A percentile compares a stretch with the other conserved stretches of the same genome.
phyloP scores from a whole-genome alignment of 208 protist genomes.

The Vickermania ingenoplastis region DNA sequence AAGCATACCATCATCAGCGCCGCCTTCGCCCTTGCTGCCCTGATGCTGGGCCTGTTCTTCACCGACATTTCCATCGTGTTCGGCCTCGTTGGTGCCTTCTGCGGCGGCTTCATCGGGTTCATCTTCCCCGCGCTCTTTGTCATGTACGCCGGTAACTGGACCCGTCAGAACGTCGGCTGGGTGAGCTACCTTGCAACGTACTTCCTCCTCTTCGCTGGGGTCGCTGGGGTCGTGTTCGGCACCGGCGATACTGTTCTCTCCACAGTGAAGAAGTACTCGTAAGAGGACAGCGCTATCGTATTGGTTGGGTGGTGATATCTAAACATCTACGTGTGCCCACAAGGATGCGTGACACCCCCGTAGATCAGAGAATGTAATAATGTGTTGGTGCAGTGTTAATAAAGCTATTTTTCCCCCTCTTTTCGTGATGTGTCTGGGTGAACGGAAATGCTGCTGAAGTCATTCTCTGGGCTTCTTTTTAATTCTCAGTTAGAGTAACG shows the following conservation, averaged over 20 bases:
- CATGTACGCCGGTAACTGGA: slow-evolving; percentile 56
- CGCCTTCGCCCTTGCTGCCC: slow-evolving; percentile 11
- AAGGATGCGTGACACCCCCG: neutral
- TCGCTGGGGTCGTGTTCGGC: slow-evolving; percentile 41
- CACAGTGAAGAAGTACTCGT: too few species aligned
- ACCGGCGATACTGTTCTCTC: slow-evolving; percentile 50
- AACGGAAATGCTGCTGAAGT: neutral
- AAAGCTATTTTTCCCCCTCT: neutral
- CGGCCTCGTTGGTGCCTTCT: slow-evolving; percentile 35
- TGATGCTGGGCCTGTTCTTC: slow-evolving; percentile 60
- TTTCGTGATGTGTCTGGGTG: neutral
- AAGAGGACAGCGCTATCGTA: too few species aligned
- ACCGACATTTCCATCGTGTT: slow-evolving; percentile 70
- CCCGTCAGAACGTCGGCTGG: slow-evolving; percentile 18
- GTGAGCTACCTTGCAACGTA: slow-evolving; percentile 33
- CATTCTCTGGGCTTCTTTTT: neutral
- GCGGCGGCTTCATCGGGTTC: slow-evolving; percentile 56
- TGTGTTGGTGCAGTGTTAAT: too few species aligned
- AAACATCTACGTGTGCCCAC: neutral
- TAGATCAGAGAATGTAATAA: too few species aligned
- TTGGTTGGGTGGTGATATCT: too few species aligned
- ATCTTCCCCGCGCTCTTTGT: slow-evolving; percentile 49
- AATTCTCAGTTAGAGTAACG: neutral
- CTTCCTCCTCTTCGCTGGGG: slow-evolving; percentile 32
- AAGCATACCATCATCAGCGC: slow-evolving; percentile 29